phyloP scores from a whole-genome alignment of 2,329 filamentous ascomycete species.

The Lachnellula subtilissima region DNA sequence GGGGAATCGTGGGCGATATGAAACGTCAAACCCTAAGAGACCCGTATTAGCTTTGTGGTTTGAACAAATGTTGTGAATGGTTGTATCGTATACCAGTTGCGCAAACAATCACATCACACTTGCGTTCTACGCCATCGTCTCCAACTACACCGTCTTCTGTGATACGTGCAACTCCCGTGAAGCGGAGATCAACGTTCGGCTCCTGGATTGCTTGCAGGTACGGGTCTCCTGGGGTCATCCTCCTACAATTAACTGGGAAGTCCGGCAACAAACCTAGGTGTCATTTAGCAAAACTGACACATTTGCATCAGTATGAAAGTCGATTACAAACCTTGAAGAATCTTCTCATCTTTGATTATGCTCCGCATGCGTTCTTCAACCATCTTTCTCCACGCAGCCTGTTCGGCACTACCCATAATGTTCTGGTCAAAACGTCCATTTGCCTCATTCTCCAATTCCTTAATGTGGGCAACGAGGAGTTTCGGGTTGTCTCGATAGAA shows the following conservation, averaged over 20 bases:
- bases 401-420: conserved; percentile 38
- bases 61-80: no score
- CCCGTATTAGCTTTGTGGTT: no score
- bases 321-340: conserved; percentile 32
- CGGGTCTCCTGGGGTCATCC: conserved; percentile 35
- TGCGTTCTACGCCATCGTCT: conserved; percentile 30
- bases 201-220: conserved; percentile 35
- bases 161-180: conserved; percentile 40
- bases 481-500: conserved; percentile 38
- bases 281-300: no score
- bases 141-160: conserved; percentile 43
- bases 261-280: conserved; percentile 29
- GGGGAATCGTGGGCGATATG: conserved; percentile 24
- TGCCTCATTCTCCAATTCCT: conserved; percentile 34
- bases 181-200: conserved; percentile 38
- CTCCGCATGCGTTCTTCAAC: conserved; percentile 43
- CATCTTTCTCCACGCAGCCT: conserved; percentile 35
- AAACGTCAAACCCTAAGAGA: conserved; percentile 28
- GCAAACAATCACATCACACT: conserved; percentile 35
- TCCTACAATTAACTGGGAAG: conserved; percentile 41
- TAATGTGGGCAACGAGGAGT: conserved; percentile 22
- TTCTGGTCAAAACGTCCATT: conserved; percentile 44
- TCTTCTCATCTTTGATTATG: conserved; percentile 45
- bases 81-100: conserved; percentile 22
- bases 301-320: no score